Percentiles rank a stretch among this genome's conserved stretches.
Conservation (phyloP, 2,329 filamentous ascomycete genomes). For the Colletotrichum tabaci region DNA sequence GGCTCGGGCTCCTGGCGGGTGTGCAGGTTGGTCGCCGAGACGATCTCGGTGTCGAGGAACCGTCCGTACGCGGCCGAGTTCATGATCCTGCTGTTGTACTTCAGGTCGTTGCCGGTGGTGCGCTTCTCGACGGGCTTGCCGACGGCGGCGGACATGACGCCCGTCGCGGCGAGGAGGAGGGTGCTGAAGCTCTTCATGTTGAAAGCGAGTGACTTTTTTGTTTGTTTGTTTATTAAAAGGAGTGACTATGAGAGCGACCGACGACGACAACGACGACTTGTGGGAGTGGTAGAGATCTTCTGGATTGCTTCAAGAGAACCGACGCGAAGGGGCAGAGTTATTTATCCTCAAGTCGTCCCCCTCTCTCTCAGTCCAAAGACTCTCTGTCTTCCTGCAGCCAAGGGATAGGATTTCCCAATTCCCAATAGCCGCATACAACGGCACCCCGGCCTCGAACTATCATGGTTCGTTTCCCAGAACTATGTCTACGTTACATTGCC, state of each 20-base stretch:
- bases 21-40: not conserved
- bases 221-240: not conserved
- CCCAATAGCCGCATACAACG: constrained; percentile 1
- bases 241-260: constrained; percentile 4
- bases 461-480: constrained; percentile 4
- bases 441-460: constrained; percentile 4
- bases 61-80: constrained; percentile 28
- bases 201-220: constrained; percentile 21
- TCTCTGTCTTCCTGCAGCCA: not conserved
- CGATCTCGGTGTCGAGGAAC: constrained; percentile 13
- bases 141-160: constrained; percentile 31
- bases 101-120: not conserved
- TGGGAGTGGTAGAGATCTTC: too few species aligned
- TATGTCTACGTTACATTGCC: constrained; percentile 3
- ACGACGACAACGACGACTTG: not conserved
- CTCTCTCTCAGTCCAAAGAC: too few species aligned
- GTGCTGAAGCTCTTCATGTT: constrained; percentile 37
- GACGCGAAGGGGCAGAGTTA: not conserved
- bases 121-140: constrained; percentile 9
- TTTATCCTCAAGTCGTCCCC: constrained; percentile 11
- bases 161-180: constrained; percentile 26
- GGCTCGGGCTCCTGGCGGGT: constrained; percentile 24
- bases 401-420: not conserved
- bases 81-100: not conserved
- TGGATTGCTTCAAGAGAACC: too few species aligned